Percentiles rank a stretch among this genome's conserved stretches.
These are phyloP conservation scores for Apiotrichum porosum DNA, from an alignment of 1,284 basidiomycete species.

Conservation along the genomic window DNA sequence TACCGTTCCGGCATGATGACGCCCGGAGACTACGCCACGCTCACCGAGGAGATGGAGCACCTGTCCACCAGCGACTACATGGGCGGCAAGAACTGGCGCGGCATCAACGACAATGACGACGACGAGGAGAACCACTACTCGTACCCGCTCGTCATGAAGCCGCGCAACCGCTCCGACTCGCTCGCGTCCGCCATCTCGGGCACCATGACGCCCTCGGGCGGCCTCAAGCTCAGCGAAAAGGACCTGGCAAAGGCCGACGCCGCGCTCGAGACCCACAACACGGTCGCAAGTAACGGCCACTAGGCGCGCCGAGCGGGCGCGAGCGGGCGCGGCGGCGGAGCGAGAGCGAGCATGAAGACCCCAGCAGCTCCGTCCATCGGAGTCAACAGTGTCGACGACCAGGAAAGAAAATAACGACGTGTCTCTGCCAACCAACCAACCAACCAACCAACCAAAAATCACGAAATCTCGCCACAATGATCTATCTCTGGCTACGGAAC, in stretches of 20 bases:
- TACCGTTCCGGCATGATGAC: conserved; percentile 72
- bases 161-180: conserved; percentile 74
- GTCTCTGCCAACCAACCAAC: too few relatives aligned
- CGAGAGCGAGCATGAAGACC: too few relatives aligned
- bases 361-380: too few relatives aligned
- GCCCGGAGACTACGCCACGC: conserved; percentile 78
- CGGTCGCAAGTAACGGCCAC: conserved; percentile 28
- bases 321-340: too few relatives aligned
- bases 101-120: conserved; percentile 53
- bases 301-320: too few relatives aligned
- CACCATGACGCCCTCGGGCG: conserved; percentile 79
- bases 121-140: conserved; percentile 90
- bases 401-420: too few relatives aligned
- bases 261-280: conserved; percentile 55
- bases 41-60: conserved; percentile 91
- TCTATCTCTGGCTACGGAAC: too few relatives aligned
- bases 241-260: conserved; percentile 79
- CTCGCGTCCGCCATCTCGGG: conserved; percentile 66
- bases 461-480: too few relatives aligned
- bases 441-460: too few relatives aligned
- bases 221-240: conserved; percentile 70
- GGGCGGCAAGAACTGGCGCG: conserved; percentile 57
- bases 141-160: conserved; percentile 86
- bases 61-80: conserved; percentile 83
- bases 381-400: too few relatives aligned